A percentile compares a stretch with the other conserved stretches of the same genome.
These are phyloP conservation scores for Crinitomyces ghanaensis DNA, from an alignment of 805 yeast genomes.

Conservation along the genomic window DNA sequence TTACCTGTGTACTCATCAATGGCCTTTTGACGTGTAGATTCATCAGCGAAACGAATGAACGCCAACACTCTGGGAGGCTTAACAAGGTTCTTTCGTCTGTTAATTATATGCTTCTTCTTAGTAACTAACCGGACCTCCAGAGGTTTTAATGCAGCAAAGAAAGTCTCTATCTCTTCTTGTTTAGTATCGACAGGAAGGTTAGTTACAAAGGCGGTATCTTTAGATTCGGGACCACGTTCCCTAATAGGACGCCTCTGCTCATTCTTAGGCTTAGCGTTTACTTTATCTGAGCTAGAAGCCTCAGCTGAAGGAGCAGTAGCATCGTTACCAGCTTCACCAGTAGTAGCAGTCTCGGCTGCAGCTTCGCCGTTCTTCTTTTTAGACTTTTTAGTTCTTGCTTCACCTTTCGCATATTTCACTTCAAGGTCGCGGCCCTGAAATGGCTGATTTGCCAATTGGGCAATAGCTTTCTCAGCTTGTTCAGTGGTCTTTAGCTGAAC, in stretches of 20 bases:
- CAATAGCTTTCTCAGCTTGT: constrained; percentile 32
- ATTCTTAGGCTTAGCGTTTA: constrained; percentile 58
- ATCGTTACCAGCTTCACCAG: constrained; percentile 17
- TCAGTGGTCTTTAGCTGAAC: constrained; percentile 32
- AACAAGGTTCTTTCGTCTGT: constrained; percentile 11
- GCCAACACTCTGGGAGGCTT: constrained; percentile 29
- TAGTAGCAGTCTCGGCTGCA: constrained; percentile 19
- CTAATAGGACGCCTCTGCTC: constrained; percentile 59
- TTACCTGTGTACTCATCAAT: constrained; percentile 58
- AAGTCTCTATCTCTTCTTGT: constrained; percentile 33
- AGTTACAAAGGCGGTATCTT: constrained; percentile 49
- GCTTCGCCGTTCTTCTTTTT: constrained; percentile 16
- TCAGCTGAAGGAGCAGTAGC: background rate
- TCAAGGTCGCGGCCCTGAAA: constrained; percentile 15
- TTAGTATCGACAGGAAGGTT: constrained; percentile 45
- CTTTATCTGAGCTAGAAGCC: constrained; percentile 8
- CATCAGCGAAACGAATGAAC: constrained; percentile 46
- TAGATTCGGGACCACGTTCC: constrained; percentile 33
- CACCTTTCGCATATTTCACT: constrained; percentile 25
- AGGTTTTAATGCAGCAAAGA: constrained; percentile 25
- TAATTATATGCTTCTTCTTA: constrained; percentile 10
- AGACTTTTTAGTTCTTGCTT: background rate
- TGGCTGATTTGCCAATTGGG: constrained; percentile 28
- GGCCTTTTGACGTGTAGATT: constrained; percentile 60
- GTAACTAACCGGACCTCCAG: constrained; percentile 25